Conservation (phyloP, 2,329 filamentous ascomycete genomes). For the Didymella exigua region DNA sequence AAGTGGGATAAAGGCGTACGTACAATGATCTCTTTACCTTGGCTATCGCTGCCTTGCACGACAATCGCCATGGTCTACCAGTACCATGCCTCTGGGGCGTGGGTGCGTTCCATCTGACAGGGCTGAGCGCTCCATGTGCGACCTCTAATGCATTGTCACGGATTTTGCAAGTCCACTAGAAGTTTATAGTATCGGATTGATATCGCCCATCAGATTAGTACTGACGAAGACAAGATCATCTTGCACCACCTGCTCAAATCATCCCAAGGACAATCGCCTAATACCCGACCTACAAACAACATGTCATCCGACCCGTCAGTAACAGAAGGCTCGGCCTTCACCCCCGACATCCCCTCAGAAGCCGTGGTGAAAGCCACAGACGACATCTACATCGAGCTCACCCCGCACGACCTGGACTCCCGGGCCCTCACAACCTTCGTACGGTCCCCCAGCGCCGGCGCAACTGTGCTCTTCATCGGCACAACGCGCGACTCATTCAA, state of each 20-base stretch:
- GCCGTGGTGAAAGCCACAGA: slow-evolving; percentile 36
- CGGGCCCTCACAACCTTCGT: slow-evolving; percentile 67
- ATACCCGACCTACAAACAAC: neutral
- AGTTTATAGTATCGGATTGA: neutral
- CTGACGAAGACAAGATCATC: neutral
- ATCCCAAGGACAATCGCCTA: neutral
- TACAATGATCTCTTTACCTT: neutral
- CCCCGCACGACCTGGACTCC: slow-evolving; percentile 64
- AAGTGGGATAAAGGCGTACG: neutral
- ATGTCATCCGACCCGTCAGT: slow-evolving; percentile 20
- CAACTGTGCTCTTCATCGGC: slow-evolving; percentile 53
- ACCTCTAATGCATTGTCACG: neutral
- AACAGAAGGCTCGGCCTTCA: slow-evolving; percentile 35
- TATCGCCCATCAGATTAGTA: neutral
- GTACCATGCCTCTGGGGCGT: neutral
- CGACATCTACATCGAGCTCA: slow-evolving; percentile 71
- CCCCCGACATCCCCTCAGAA: slow-evolving; percentile 33
- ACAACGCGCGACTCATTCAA: slow-evolving; percentile 79
- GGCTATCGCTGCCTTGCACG: neutral
- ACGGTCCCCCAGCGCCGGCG: slow-evolving; percentile 57
- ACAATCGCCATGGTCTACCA: neutral
- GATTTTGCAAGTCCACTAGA: neutral
- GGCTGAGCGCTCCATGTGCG: neutral
- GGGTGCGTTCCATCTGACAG: neutral
- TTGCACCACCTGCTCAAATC: neutral